Base-by-base conservation (phyloP, 2,329 filamentous ascomycete genomes). In the Bisporella sp. region DNA sequence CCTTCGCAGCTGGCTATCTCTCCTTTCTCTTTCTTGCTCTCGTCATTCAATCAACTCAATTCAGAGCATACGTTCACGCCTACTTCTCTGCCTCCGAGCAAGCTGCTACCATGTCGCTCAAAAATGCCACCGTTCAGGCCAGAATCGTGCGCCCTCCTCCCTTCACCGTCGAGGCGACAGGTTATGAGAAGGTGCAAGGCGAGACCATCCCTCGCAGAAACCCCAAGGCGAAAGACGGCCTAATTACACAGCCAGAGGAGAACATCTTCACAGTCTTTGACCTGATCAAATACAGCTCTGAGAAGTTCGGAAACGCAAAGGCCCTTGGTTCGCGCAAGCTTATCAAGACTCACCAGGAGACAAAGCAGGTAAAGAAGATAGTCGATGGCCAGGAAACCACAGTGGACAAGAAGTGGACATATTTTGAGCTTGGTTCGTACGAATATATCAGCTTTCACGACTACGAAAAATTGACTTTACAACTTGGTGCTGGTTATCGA, bases 341-440 rank as follows among this genome's bases (percentile, higher is more conserved):
- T 53, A 71, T 95, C 69, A 79, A 85, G 68, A 85, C 82, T 35
- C 88, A 93, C 68, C 77, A 84, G 59, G 89, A 95, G 71, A 87
- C 81, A 62, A 95, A 92, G 76, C 92, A 89, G 76, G 73, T 95
- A 67, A 93, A 92, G 79, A 93, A 91, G 77, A 77, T 90, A 51
- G 73, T 95, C 42, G 87, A 93, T 66, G 89, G 89, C 57, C 78
- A 84, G 63, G 85, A 92, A 74, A 73, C 79, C 62, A 80, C 90
- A 69, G 79, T 91, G 31, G 86, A 92, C 67, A 95, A 95, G 81
- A 78, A 88, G 64, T 95, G 89, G 89, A 85, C 84, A 50, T 95
- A 87, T 70, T 93, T 89, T 66, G 89, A 95, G 73, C 81, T 92
- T 61, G 85, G 85, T 65, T 75, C 74, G 47, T 95, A 92, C 73